Conservation (phyloP, 2,329 filamentous ascomycete genomes). For the Daldinia sp. region DNA sequence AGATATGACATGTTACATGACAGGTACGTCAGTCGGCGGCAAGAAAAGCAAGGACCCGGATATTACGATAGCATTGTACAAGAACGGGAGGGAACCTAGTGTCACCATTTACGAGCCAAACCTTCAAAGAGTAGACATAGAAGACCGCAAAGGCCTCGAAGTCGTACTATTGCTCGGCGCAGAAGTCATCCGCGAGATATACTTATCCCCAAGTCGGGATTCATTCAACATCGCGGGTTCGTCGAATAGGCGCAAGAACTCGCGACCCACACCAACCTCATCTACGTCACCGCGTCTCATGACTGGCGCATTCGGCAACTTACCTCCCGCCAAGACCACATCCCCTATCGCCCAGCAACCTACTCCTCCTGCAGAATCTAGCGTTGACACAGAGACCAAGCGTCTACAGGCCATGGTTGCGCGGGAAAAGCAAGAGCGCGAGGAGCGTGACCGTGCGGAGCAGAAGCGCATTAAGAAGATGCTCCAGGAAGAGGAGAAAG, state of each 20-base stretch:
- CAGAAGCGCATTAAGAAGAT: slow-evolving; percentile 69
- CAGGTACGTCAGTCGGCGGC: slow-evolving; percentile 75
- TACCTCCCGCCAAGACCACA: slow-evolving; percentile 51
- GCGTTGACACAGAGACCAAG: slow-evolving; percentile 79
- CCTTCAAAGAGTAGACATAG: slow-evolving; percentile 85
- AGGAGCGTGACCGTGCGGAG: slow-evolving; percentile 63
- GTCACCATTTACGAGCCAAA: slow-evolving; percentile 95
- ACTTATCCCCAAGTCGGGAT: slow-evolving; percentile 71
- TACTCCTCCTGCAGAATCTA: slow-evolving; percentile 47
- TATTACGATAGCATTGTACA: slow-evolving; percentile 91
- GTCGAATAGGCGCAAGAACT: slow-evolving; percentile 53
- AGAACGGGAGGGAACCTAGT: slow-evolving; percentile 67
- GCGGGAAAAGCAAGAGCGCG: slow-evolving; percentile 63
- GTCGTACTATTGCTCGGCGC: slow-evolving; percentile 74
- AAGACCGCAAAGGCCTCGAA: slow-evolving; percentile 93
- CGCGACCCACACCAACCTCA: slow-evolving; percentile 49
- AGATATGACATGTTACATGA: slow-evolving; percentile 88
- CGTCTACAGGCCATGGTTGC: slow-evolving; percentile 68
- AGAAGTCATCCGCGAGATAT: slow-evolving; percentile 71
- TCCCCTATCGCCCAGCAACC: slow-evolving; percentile 41
- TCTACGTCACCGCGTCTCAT: slow-evolving; percentile 47
- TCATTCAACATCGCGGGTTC: slow-evolving; percentile 76
- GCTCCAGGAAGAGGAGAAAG: slow-evolving; percentile 71
- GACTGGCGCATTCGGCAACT: slow-evolving; percentile 55
- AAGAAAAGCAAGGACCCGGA: slow-evolving; percentile 91